Percentiles rank a stretch among this genome's conserved stretches.
These are phyloP conservation scores for Axilococcus clingmanii DNA, from an alignment of 139 green algal genomes.

Conservation along the genomic window DNA sequence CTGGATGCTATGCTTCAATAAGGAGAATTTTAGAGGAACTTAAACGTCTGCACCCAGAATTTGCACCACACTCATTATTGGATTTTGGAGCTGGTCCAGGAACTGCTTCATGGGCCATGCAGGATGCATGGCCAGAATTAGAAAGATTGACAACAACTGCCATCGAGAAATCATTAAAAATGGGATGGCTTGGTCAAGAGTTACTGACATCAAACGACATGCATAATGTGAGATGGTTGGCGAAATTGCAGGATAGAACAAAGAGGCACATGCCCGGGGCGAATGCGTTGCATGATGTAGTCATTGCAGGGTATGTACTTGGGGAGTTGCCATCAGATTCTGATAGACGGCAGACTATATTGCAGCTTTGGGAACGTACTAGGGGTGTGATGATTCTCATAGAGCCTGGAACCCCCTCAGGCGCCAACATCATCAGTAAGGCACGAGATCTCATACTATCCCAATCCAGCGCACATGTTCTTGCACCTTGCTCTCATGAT, in stretches of 20 bases:
- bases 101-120: conserved; percentile 61
- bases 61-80: conserved; percentile 39
- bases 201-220: conserved; percentile 9
- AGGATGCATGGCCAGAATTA: not conserved
- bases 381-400: conserved; percentile 55
- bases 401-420: conserved; percentile 65
- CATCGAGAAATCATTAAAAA: conserved; percentile 50
- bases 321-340: conserved; percentile 29
- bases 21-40: conserved; percentile 27
- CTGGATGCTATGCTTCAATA: conserved; percentile 37
- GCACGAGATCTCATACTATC: conserved; percentile 33
- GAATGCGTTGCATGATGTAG: conserved; percentile 36
- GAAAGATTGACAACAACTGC: conserved; percentile 21
- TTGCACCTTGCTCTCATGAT: conserved; percentile 76
- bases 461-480: conserved; percentile 42
- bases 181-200: conserved; percentile 36
- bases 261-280: not conserved
- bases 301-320: conserved; percentile 56
- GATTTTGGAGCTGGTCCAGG: conserved; percentile 67
- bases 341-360: conserved; percentile 21
- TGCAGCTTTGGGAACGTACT: conserved; percentile 29
- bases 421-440: conserved; percentile 35
- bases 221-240: too few relatives aligned
- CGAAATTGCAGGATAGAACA: not conserved
- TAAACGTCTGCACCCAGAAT: conserved; percentile 14